Conservation (phyloP, 1,284 basidiomycete genomes). For the Puccinia polysora region DNA sequence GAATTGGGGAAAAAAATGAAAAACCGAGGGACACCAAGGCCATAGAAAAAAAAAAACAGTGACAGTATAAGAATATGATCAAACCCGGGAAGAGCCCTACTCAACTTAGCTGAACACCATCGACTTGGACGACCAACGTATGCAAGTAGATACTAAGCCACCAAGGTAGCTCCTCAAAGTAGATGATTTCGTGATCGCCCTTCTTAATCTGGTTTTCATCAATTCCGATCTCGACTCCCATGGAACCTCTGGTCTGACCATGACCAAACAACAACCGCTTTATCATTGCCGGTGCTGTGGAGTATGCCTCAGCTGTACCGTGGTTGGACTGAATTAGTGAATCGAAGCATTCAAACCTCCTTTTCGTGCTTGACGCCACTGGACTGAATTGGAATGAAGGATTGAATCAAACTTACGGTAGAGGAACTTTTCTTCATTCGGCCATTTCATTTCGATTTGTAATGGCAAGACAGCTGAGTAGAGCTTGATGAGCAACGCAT, state of each 20-base stretch:
- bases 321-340: no score
- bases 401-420: slow-evolving; percentile 52
- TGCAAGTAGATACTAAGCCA: slow-evolving; percentile 82
- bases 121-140: slow-evolving; percentile 61
- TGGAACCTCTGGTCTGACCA: slow-evolving; percentile 69
- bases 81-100: background rate
- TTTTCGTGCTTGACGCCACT: slow-evolving; percentile 22
- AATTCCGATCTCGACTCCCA: slow-evolving; percentile 69
- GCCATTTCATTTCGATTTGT: slow-evolving; percentile 53
- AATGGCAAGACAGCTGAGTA: slow-evolving; percentile 53
- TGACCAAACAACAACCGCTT: slow-evolving; percentile 69
- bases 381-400: background rate
- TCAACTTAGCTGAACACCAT: slow-evolving; percentile 47
- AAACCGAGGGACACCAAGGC: no score
- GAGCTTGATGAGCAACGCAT: slow-evolving; percentile 49
- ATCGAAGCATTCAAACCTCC: no score
- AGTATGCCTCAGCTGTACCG: slow-evolving; percentile 53
- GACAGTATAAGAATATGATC: slow-evolving; percentile 8
- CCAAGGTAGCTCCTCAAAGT: slow-evolving; percentile 90
- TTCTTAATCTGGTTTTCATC: slow-evolving; percentile 54
- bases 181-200: slow-evolving; percentile 61
- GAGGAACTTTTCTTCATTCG: slow-evolving; percentile 54
- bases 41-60: slow-evolving; percentile 35
- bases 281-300: slow-evolving; percentile 60
- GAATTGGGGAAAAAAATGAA: no score